phyloP scores from a whole-genome alignment of 2,329 filamentous ascomycete species.

The Cercospora sp. region DNA sequence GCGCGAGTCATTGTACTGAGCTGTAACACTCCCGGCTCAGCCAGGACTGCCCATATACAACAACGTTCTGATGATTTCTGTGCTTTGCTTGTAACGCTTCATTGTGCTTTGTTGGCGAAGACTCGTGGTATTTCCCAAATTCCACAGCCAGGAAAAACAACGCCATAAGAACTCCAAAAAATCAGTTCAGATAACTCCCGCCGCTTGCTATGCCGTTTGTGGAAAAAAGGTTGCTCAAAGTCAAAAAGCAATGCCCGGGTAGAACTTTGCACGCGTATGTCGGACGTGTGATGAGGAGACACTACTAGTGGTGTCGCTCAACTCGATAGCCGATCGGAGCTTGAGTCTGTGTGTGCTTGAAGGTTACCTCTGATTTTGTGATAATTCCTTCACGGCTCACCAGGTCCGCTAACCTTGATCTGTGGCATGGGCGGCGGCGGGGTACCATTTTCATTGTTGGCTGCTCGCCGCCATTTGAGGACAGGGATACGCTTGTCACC shows the following conservation, averaged over 20 bases:
- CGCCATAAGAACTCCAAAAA: not conserved
- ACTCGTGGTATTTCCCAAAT: not conserved
- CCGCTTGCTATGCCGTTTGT: not conserved
- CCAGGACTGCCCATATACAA: not conserved
- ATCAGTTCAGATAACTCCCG: not conserved
- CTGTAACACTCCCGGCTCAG: not conserved
- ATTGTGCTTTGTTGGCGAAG: not conserved
- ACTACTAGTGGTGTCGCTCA: conserved; percentile 10
- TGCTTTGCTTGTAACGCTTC: not conserved
- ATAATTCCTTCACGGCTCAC: conserved; percentile 36
- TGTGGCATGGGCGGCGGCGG: conserved; percentile 41
- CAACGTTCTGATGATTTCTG: not conserved
- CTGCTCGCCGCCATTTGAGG: conserved; percentile 40
- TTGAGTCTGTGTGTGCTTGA: conserved; percentile 4
- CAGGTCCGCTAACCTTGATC: conserved; percentile 43
- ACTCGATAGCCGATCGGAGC: conserved; percentile 8
- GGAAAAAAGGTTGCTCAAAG: not conserved
- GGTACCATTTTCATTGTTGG: conserved; percentile 35
- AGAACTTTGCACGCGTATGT: not conserved
- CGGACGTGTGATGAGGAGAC: not conserved
- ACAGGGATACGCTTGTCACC: conserved; percentile 42
- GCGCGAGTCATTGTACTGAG: not conserved
- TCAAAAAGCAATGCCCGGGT: not conserved
- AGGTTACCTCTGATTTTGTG: conserved; percentile 1
- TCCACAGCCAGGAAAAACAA: not conserved